Conservation (phyloP, 352 stramenopile species). For the Globisporangium recalcitrans region DNA sequence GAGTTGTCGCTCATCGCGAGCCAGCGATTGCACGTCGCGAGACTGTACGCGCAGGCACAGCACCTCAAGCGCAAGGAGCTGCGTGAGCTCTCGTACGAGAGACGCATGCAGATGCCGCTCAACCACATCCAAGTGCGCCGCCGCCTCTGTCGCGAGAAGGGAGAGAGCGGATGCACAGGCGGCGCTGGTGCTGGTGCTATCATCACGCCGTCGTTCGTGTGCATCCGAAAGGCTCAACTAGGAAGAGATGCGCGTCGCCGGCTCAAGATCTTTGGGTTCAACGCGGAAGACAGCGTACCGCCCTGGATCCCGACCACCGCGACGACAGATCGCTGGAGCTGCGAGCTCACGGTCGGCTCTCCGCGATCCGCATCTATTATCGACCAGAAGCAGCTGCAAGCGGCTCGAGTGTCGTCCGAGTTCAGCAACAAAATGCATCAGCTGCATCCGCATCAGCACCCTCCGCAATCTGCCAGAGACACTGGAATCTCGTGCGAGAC, state of each 20-base stretch:
- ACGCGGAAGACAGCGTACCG: slow-evolving; percentile 15
- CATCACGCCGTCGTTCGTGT: slow-evolving; percentile 5
- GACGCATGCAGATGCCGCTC: slow-evolving; percentile 9
- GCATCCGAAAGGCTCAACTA: slow-evolving; percentile 11
- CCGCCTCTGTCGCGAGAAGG: slow-evolving; percentile 3
- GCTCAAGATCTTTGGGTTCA: slow-evolving; percentile 10
- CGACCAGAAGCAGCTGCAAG: not conserved
- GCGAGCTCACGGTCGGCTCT: slow-evolving; percentile 9
- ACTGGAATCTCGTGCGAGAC: not conserved
- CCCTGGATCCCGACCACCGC: slow-evolving; percentile 7
- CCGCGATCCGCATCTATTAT: not conserved
- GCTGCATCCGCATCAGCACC: not conserved
- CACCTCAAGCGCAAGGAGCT: slow-evolving; percentile 2
- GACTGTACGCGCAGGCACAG: slow-evolving; percentile 5
- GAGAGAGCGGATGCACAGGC: not conserved
- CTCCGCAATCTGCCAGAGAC: not conserved
- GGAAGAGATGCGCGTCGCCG: not conserved
- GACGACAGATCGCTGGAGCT: slow-evolving; percentile 14
- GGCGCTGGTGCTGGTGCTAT: not conserved
- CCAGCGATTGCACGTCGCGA: slow-evolving; percentile 9
- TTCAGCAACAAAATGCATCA: not conserved
- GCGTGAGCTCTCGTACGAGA: slow-evolving; percentile 2
- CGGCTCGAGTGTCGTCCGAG: not conserved
- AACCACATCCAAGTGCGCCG: slow-evolving; percentile 12
- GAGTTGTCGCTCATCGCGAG: slow-evolving; percentile 11